Conservation (phyloP, 108 stramenopile genomes). For the Cyclotella cryptica region DNA sequence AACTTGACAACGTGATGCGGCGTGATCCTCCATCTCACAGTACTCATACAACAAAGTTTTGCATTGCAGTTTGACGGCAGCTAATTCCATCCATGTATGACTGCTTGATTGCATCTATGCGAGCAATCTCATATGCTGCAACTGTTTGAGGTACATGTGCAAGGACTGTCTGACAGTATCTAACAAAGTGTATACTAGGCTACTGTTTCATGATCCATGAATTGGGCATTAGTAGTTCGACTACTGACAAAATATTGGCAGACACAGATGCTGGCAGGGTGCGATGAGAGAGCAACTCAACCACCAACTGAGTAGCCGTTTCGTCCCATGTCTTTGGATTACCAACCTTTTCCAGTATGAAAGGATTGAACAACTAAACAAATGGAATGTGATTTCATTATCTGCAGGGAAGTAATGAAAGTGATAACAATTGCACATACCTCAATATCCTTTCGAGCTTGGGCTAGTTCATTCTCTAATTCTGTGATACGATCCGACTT, state of each 20-base stretch:
- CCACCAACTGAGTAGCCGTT: not conserved
- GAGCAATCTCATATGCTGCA: constrained; percentile 9
- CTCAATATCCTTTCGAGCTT: not conserved
- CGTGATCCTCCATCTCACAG: not conserved
- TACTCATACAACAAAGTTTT: too few species aligned
- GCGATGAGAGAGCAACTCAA: constrained; percentile 1
- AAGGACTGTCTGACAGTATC: not conserved
- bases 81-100: not conserved
- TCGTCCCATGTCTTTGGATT: constrained; percentile 1
- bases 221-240: constrained; percentile 2
- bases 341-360: not conserved
- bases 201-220: not conserved
- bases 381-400: not conserved
- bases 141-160: not conserved
- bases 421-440: not conserved
- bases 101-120: not conserved
- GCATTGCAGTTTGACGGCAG: constrained; percentile 4
- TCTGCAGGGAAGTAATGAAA: not conserved
- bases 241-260: not conserved
- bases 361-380: not conserved
- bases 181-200: not conserved
- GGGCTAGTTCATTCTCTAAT: not conserved
- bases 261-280: constrained; percentile 1
- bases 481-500: not conserved
- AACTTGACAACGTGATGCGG: not conserved